These are phyloP conservation scores for Hypericum perforatum DNA, from an alignment of 345 rosid genomes.

Conservation along the genomic window DNA sequence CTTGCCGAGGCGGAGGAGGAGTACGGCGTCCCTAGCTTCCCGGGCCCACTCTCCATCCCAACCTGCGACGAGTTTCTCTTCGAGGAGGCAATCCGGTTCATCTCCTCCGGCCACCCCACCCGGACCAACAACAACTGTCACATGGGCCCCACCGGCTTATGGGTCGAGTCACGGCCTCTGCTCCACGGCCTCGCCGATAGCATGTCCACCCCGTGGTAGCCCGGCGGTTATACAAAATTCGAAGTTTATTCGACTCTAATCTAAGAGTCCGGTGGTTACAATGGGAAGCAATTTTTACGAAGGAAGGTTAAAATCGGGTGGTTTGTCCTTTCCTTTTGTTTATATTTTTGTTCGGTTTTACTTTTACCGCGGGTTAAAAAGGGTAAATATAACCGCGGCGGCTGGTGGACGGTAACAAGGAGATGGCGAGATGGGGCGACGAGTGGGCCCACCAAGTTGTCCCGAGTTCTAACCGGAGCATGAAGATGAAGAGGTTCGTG, in stretches of 20 bases:
- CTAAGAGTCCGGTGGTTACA: no score
- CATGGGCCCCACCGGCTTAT: conserved; percentile 23
- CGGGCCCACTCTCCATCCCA: conserved; percentile 78
- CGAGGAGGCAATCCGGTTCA: conserved; percentile 62
- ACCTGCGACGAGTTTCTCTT: conserved; percentile 68
- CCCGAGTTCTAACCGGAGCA: conserved; percentile 17
- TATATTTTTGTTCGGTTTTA: no score
- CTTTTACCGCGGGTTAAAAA: no score
- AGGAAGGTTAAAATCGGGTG: no score
- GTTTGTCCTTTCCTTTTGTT: no score
- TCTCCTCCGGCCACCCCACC: conserved; percentile 31
- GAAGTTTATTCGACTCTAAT: no score
- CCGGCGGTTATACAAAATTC: neutral
- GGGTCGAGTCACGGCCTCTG: conserved; percentile 76
- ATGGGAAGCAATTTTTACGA: no score
- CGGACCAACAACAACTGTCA: neutral
- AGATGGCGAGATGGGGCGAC: conserved; percentile 43
- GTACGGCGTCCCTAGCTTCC: conserved; percentile 58
- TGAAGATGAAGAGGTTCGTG: neutral
- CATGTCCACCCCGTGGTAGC: conserved; percentile 31
- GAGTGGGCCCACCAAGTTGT: conserved; percentile 53
- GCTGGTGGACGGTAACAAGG: conserved; percentile 29
- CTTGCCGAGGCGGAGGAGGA: conserved; percentile 73
- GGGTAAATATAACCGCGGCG: neutral
- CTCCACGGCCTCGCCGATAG: conserved; percentile 48